Evolutionary conservation across 225 moss, liverwort and hornwort genomes (phyloP), one percentile per base, ranked within the genome.

Genomic region (Neckera pumila): DNA sequence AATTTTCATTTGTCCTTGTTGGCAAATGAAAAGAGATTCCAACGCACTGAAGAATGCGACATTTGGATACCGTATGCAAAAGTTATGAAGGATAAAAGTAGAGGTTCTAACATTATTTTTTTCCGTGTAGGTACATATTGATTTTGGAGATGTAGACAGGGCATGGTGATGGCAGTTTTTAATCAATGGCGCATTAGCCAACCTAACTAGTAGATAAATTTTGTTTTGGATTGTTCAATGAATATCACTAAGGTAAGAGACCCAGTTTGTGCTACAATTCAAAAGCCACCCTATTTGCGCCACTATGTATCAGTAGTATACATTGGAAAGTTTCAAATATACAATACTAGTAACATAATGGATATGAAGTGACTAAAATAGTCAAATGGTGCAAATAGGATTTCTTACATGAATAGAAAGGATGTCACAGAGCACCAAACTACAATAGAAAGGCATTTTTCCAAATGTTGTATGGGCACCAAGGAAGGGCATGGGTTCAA

Each of bases 301-400:
- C 3, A 70, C 40, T 70, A 23, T 38, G 8, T 69, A 70, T 40
- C 2, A 38, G 2, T 4, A 9, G 0, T 69, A 1, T 13, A 12
- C 38, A 38, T 13, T 22, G 0, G 13, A n/a, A 69, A 38, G 38
- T 40, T 69, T 69, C 2, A 13, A 40, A 25, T 40, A 4, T 40
- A 40, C 8, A 38, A 13, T 23, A 13, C 0, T 23, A 0, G 40
- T 40, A 40, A 40, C 8, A 70, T 40, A 25, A 70, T 70, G 8
- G 7, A 13, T 8, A 69, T 23, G 23, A 69, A 69, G 23, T 69
- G 14, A 23, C 14, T 7, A 22, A 38, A 38, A 13, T 69, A 22
- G n/a, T 67, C 12, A n/a, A 12, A 7, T n/a, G n/a, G 11, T 0
- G 0, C 6, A n/a, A 21, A 12, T 67, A n/a, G 38, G 4, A 3